Evolutionary conservation across 768 basidiomycete species (phyloP).

Genomic region (Gautieria morchelliformis): DNA sequence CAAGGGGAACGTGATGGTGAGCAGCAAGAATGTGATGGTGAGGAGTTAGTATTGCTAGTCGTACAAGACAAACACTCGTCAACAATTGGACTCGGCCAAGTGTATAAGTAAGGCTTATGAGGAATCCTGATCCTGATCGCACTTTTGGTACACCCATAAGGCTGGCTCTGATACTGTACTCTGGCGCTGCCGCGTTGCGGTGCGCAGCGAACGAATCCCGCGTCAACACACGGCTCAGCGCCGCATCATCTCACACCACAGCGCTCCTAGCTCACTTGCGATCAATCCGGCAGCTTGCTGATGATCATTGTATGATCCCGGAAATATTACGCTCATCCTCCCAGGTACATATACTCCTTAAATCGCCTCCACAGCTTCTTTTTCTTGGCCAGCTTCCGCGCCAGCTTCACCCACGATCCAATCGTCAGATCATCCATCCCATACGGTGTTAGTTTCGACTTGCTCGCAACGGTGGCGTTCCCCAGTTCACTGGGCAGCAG

Average conservation of each 20-base stretch:
- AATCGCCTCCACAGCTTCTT: conserved; percentile 54
- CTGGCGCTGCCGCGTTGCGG: too few species aligned
- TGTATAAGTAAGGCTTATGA: too few species aligned
- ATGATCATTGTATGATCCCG: too few species aligned
- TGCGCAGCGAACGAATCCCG: too few species aligned
- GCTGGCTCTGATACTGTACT: too few species aligned
- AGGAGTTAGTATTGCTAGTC: not conserved
- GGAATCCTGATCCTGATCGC: not conserved
- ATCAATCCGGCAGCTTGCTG: too few species aligned
- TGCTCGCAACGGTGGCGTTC: conserved; percentile 25
- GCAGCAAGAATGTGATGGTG: not conserved
- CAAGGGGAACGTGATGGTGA: not conserved
- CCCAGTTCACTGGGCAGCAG: conserved; percentile 43
- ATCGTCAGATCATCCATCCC: conserved; percentile 71
- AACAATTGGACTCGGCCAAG: not conserved
- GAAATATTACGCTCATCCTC: too few species aligned
- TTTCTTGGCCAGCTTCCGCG: conserved; percentile 43
- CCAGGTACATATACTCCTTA: conserved; percentile 66
- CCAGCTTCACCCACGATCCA: conserved; percentile 59
- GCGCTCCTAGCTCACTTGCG: too few species aligned
- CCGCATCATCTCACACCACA: too few species aligned
- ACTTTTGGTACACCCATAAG: not conserved
- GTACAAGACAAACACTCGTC: not conserved
- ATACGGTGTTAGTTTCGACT: conserved; percentile 58
- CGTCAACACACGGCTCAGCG: too few species aligned